Conservation (phyloP, 345 rosid genomes). For the Camelina hispida region DNA sequence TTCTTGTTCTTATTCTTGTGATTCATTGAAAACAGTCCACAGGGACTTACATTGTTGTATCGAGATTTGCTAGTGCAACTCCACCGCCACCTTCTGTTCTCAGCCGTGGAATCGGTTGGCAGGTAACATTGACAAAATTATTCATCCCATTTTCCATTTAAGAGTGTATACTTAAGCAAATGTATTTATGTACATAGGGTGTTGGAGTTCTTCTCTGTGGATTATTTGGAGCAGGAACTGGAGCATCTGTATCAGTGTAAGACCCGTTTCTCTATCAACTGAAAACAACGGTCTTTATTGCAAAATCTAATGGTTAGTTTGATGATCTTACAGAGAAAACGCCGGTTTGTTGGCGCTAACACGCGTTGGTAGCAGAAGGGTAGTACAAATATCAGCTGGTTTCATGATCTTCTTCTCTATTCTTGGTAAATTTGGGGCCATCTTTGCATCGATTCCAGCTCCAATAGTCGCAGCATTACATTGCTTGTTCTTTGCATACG, state of each 20-base stretch:
- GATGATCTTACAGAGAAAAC: conserved; percentile 65
- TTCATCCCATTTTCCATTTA: neutral
- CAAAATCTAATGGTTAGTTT: conserved; percentile 4
- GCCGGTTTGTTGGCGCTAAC: conserved; percentile 91
- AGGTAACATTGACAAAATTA: conserved; percentile 54
- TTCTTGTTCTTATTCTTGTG: conserved; percentile 32
- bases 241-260: conserved; percentile 89
- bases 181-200: conserved; percentile 53
- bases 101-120: conserved; percentile 99
- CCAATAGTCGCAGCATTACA: conserved; percentile 76
- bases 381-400: conserved; percentile 89
- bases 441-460: conserved; percentile 87
- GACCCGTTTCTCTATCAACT: conserved; percentile 30
- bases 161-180: neutral
- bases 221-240: conserved; percentile 93
- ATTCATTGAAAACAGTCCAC: conserved; percentile 67
- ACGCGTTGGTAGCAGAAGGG: conserved; percentile 89
- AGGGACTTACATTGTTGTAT: conserved; percentile 80
- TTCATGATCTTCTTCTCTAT: conserved; percentile 98
- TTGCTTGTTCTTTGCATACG: conserved; percentile 83
- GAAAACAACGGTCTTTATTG: neutral
- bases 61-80: conserved; percentile 93
- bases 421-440: conserved; percentile 89
- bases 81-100: conserved; percentile 92
- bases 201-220: conserved; percentile 91